Percentiles rank a stretch among this genome's conserved stretches.
Evolutionary conservation across 805 yeast genomes (phyloP).

Genomic region (Wickerhamomyces rabaulensis): DNA sequence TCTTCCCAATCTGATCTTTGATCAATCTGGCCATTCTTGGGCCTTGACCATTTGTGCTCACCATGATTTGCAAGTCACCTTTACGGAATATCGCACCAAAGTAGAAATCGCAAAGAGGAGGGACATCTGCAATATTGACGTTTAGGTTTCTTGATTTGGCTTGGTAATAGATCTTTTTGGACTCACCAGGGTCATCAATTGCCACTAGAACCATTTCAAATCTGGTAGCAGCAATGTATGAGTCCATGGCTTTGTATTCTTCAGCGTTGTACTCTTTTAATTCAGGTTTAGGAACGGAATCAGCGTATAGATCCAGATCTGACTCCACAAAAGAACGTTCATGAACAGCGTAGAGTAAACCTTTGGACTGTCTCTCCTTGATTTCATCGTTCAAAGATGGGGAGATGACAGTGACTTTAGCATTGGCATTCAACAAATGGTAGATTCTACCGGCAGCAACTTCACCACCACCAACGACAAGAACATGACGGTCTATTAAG

Average conservation of each 20-base stretch:
- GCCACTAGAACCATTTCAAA: conserved; percentile 72
- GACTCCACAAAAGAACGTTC: conserved; percentile 38
- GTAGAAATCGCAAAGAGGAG: conserved; percentile 79
- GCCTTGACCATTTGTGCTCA: conserved; percentile 76
- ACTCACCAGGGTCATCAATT: conserved; percentile 61
- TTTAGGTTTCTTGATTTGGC: conserved; percentile 42
- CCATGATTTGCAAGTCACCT: conserved; percentile 75
- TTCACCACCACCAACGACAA: conserved; percentile 74
- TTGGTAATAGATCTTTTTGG: conserved; percentile 51
- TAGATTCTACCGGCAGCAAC: conserved; percentile 70
- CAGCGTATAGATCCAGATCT: conserved; percentile 49
- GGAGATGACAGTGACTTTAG: conserved; percentile 60
- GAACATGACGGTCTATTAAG: conserved; percentile 44
- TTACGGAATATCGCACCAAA: conserved; percentile 74
- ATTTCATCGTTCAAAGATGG: conserved; percentile 35
- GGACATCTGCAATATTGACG: conserved; percentile 81
- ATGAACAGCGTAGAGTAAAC: conserved; percentile 37
- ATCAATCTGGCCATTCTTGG: conserved; percentile 69
- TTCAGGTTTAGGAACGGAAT: conserved; percentile 6
- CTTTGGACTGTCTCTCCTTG: conserved; percentile 29
- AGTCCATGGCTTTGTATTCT: conserved; percentile 24
- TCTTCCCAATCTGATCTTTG: conserved; percentile 44
- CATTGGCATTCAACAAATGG: conserved; percentile 65
- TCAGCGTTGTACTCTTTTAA: conserved; percentile 11
- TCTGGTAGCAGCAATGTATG: conserved; percentile 24